Conservation (phyloP, 257 asterid genomes). For the Nyctanthes arbortristis region DNA sequence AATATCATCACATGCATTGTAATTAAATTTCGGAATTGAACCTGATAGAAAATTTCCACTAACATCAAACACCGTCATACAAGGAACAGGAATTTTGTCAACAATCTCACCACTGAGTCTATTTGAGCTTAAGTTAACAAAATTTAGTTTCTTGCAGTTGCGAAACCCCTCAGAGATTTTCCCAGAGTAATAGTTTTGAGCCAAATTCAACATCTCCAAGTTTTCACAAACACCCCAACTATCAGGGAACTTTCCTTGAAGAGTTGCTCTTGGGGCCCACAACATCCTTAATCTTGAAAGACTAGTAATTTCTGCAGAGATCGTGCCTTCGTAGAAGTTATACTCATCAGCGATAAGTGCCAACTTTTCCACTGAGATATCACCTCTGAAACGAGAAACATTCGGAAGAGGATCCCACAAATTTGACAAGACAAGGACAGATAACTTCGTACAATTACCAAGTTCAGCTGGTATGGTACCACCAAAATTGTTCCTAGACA, state of each 20-base stretch:
- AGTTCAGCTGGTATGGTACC: slow-evolving; percentile 66
- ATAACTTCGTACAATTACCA: slow-evolving; percentile 65
- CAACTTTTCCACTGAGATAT: slow-evolving; percentile 31
- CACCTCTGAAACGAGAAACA: slow-evolving; percentile 33
- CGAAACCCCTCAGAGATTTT: slow-evolving; percentile 41
- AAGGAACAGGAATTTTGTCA: slow-evolving; percentile 70
- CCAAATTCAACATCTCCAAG: slow-evolving; percentile 81
- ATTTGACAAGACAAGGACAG: slow-evolving; percentile 74
- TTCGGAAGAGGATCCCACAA: slow-evolving; percentile 72
- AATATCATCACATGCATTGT: slow-evolving; percentile 42
- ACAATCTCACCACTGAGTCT: slow-evolving; percentile 61
- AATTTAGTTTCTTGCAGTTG: slow-evolving; percentile 69
- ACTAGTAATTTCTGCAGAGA: slow-evolving; percentile 52
- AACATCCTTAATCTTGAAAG: slow-evolving; percentile 78
- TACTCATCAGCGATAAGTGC: slow-evolving; percentile 58
- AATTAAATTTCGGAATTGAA: slow-evolving; percentile 59
- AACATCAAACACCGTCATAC: slow-evolving; percentile 77
- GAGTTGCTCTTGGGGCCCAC: slow-evolving; percentile 86
- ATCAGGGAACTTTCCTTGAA: slow-evolving; percentile 60
- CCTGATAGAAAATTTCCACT: slow-evolving; percentile 72
- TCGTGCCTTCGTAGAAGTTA: slow-evolving; percentile 67
- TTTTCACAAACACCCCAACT: slow-evolving; percentile 72
- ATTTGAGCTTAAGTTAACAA: slow-evolving; percentile 81
- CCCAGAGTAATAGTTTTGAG: slow-evolving; percentile 65
- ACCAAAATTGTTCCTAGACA: slow-evolving; percentile 81